These are phyloP conservation scores for Sporormia fimetaria DNA, from an alignment of 495 filamentous ascomycete genomes.

Conservation along the genomic window DNA sequence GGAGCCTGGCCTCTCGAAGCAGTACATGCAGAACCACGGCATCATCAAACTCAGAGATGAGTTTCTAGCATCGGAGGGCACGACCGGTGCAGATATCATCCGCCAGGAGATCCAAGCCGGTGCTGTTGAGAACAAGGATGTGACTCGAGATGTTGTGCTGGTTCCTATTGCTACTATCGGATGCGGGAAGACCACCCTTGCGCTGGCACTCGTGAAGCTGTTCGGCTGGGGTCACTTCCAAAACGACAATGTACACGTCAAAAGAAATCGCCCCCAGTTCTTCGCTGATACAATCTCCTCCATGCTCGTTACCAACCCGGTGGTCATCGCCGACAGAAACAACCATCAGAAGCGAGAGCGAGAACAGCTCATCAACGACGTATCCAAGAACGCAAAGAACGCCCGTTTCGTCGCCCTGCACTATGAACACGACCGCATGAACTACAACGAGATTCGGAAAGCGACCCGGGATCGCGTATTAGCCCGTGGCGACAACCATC, in stretches of 20 bases:
- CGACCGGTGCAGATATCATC: slow-evolving; percentile 80
- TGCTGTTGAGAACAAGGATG: slow-evolving; percentile 35
- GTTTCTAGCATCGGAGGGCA: slow-evolving; percentile 66
- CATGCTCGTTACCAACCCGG: slow-evolving; percentile 47
- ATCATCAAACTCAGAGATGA: slow-evolving; percentile 84
- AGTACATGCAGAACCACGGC: slow-evolving; percentile 81
- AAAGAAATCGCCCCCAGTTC: slow-evolving; percentile 52
- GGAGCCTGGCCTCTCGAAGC: slow-evolving; percentile 49
- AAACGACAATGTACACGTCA: slow-evolving; percentile 88
- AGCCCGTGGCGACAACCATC: slow-evolving; percentile 85
- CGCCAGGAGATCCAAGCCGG: slow-evolving; percentile 43
- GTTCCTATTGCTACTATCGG: slow-evolving; percentile 85
- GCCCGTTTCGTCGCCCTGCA: slow-evolving; percentile 81
- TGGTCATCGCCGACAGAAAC: slow-evolving; percentile 86
- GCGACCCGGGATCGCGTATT: slow-evolving; percentile 73
- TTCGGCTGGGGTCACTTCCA: slow-evolving; percentile 93
- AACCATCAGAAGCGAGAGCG: slow-evolving; percentile 84
- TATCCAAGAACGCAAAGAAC: slow-evolving; percentile 45
- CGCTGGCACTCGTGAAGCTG: slow-evolving; percentile 65
- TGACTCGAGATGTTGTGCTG: slow-evolving; percentile 57
- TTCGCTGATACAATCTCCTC: slow-evolving; percentile 60
- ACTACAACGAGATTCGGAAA: slow-evolving; percentile 51
- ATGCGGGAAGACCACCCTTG: slow-evolving; percentile 93
- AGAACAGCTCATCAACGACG: slow-evolving; percentile 72
- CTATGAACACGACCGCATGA: slow-evolving; percentile 64